A percentile compares a stretch with the other conserved stretches of the same genome.
phyloP scores from a whole-genome alignment of 139 green algal genomes.

The Parachlorella kessleri region DNA sequence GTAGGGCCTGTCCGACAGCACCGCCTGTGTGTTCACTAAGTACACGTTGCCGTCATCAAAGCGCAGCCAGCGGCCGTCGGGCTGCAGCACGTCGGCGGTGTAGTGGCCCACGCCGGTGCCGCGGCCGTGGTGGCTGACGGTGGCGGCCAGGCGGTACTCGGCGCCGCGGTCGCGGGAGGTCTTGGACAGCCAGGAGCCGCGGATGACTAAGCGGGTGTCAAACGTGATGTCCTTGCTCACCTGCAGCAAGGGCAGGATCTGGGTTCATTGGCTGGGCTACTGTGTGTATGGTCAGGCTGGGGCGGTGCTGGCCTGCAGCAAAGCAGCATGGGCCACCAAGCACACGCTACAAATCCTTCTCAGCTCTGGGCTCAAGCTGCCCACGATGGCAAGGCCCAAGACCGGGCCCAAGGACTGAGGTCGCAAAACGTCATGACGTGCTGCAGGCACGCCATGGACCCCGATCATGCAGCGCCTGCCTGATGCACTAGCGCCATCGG shows the following conservation, averaged over 20 bases:
- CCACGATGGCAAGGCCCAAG: too few relatives aligned
- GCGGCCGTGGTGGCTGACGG: slow-evolving; percentile 75
- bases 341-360: too few relatives aligned
- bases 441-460: too few relatives aligned
- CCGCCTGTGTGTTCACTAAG: slow-evolving; percentile 38
- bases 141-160: slow-evolving; percentile 69
- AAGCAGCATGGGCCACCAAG: too few relatives aligned
- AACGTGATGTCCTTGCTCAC: slow-evolving; percentile 68
- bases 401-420: too few relatives aligned
- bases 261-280: not conserved
- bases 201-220: slow-evolving; percentile 43
- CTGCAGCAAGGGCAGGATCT: slow-evolving; percentile 34
- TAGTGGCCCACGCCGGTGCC: slow-evolving; percentile 69
- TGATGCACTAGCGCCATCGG: too few relatives aligned
- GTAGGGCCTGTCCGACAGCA: slow-evolving; percentile 69
- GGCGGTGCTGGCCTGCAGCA: too few relatives aligned
- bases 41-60: slow-evolving; percentile 79
- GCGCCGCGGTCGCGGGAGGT: slow-evolving; percentile 27
- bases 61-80: slow-evolving; percentile 64
- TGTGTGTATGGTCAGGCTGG: too few relatives aligned
- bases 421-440: too few relatives aligned
- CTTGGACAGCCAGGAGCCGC: slow-evolving; percentile 48
- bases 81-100: slow-evolving; percentile 78
- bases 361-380: too few relatives aligned
- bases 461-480: too few relatives aligned